Evolutionary conservation across 129 eudicot genomes (phyloP).

Genomic region (Flaveria robusta): DNA sequence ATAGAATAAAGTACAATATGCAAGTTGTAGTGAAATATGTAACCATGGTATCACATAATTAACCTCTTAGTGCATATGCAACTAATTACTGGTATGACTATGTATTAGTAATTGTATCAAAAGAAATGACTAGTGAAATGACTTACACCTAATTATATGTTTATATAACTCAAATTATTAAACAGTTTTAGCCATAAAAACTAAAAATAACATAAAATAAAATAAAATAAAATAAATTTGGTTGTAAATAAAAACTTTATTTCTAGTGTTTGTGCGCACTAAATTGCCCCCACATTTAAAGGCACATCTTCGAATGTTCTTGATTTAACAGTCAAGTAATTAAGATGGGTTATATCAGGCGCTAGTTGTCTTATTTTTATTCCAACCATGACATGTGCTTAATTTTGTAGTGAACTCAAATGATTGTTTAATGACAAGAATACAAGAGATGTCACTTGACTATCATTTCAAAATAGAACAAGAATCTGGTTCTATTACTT

Average conservation of each 20-base stretch:
- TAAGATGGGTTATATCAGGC: background rate
- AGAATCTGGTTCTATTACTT: slow-evolving; percentile 10
- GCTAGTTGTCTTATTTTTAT: no score
- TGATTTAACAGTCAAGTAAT: background rate
- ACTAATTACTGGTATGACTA: no score
- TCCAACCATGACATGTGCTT: background rate
- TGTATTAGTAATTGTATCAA: no score
- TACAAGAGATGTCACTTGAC: slow-evolving; percentile 10
- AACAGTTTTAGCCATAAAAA: no score
- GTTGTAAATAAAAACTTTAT: background rate
- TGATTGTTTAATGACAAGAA: slow-evolving; percentile 15
- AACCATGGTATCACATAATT: no score
- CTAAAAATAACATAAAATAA: background rate
- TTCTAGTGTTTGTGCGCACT: background rate
- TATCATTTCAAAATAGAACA: slow-evolving; percentile 9
- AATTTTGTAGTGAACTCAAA: background rate
- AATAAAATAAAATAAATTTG: background rate
- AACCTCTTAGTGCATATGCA: no score
- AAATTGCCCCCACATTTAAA: no score
- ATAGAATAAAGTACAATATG: no score
- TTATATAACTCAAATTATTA: no score
- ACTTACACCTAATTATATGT: no score
- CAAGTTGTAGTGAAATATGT: no score
- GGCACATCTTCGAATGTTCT: background rate
- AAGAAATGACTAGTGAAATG: no score